phyloP scores from a whole-genome alignment of 2,329 filamentous ascomycete species.

The Alternaria alternata region DNA sequence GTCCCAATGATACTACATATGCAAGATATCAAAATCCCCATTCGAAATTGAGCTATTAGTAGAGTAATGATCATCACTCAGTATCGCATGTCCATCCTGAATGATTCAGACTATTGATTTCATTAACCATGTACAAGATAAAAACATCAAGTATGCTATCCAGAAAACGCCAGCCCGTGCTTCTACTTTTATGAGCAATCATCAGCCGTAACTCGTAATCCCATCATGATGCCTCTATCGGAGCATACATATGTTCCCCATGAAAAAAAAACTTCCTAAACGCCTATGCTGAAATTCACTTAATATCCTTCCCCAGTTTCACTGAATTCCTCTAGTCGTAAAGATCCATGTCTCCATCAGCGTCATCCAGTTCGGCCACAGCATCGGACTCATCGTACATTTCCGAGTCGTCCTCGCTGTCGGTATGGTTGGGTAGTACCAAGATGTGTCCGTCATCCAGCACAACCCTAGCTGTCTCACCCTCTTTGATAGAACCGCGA shows the following conservation, averaged over 20 bases:
- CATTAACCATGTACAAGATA: conserved; percentile 23
- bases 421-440: conserved; percentile 84
- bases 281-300: conserved; percentile 20
- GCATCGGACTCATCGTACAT: conserved; percentile 81
- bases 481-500: conserved; percentile 82
- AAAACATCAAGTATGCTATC: background rate
- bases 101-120: conserved; percentile 7
- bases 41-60: background rate
- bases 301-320: background rate
- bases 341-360: conserved; percentile 66
- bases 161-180: conserved; percentile 6
- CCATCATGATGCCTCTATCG: conserved; percentile 5
- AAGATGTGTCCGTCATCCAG: conserved; percentile 80
- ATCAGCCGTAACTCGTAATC: conserved; percentile 17
- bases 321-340: conserved; percentile 64
- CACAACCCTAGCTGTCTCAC: conserved; percentile 81
- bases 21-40: too few species aligned
- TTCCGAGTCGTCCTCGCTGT: conserved; percentile 72
- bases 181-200: conserved; percentile 4
- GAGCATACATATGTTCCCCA: background rate
- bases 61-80: background rate
- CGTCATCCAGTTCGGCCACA: conserved; percentile 70
- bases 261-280: conserved; percentile 6
- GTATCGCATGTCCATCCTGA: background rate
- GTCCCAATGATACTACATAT: too few species aligned